Base-by-base conservation (phyloP, 2,329 filamentous ascomycete genomes). In the Claviceps purpurea region DNA sequence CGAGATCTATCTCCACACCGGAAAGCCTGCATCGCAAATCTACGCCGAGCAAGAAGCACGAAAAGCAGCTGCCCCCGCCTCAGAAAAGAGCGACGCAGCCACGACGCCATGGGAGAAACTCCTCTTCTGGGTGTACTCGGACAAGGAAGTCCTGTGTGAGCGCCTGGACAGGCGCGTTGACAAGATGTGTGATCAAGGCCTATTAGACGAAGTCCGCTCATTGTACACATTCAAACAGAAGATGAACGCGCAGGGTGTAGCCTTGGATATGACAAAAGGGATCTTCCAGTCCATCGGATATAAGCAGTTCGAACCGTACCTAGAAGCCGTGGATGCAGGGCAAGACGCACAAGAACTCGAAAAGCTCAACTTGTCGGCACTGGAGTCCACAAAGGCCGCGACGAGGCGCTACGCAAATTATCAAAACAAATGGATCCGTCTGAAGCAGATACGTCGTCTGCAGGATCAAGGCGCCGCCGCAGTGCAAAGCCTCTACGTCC, bases 221-320 rank as follows among this genome's bases (percentile, higher is more conserved):
- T 67, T 81, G 45, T 70, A 72, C 54, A 58, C 68, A 1, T 70
- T 72, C 47, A 70, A 68, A 51, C 65, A 58, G 18, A 51, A 60
- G 2, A 63, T 62, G 18, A 56, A 64, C 0, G 63, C 69, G 0
- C 61, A 70, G 1, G 84, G 81, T 0, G 66, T 73, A 1, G 57
- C 66, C 0, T 68, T 93, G 2, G 89, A 97, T 62, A 76, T 81
- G 57, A 86, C 79, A 1, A 81, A 83, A 50, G 94, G 93, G 0
- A 94, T 98, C 44, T 98, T 91, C 89, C 86, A 95, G 50, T 93
- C 90, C 1, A 98, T 98, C 56, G 93, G 93, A 1, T 96, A 89
- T 68, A 96, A 94, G 64, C 89, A 98, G 63, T 85, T 97, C 62
- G 77, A 86, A 53, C 75, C 79, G 0, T 95, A 89, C 61, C 70